These are phyloP conservation scores for Septoria petroselini DNA, from an alignment of 2,329 filamentous ascomycete genomes.

Conservation along the genomic window DNA sequence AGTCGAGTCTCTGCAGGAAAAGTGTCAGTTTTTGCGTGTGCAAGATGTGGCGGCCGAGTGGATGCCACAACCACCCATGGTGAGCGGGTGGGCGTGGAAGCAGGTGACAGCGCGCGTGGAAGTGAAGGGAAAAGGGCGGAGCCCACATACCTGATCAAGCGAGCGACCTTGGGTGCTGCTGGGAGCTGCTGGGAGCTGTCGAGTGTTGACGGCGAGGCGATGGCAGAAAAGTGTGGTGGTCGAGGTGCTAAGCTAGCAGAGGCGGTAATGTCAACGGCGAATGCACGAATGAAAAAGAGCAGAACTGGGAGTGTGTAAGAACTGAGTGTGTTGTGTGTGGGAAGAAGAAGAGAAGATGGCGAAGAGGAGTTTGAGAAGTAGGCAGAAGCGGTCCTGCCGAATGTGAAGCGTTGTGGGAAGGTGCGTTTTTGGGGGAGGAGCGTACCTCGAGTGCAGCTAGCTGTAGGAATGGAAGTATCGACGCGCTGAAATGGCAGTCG, in stretches of 20 bases:
- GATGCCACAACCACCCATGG: conserved; percentile 4
- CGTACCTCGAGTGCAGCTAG: conserved; percentile 19
- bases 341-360: conserved; percentile 24
- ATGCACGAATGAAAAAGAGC: conserved; percentile 40
- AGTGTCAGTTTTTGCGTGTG: conserved; percentile 16
- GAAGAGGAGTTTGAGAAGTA: conserved; percentile 16
- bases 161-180: conserved; percentile 81
- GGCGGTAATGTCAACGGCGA: conserved; percentile 33
- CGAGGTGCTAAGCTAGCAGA: conserved; percentile 38
- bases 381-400: conserved; percentile 3
- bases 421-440: conserved; percentile 22
- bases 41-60: conserved; percentile 5
- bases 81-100: not conserved
- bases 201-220: conserved; percentile 26
- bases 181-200: conserved; percentile 15
- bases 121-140: conserved; percentile 66
- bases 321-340: conserved; percentile 32
- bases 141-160: conserved; percentile 99
- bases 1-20: conserved; percentile 14
- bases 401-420: conserved; percentile 19
- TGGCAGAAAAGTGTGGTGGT: conserved; percentile 36
- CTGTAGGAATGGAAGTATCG: conserved; percentile 17
- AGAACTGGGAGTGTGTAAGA: conserved; percentile 28
- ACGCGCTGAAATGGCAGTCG: conserved; percentile 16
- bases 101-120: conserved; percentile 2